Conservation (phyloP, 192 early-diverging fungal species). For the Allomyces macrogynus region DNA sequence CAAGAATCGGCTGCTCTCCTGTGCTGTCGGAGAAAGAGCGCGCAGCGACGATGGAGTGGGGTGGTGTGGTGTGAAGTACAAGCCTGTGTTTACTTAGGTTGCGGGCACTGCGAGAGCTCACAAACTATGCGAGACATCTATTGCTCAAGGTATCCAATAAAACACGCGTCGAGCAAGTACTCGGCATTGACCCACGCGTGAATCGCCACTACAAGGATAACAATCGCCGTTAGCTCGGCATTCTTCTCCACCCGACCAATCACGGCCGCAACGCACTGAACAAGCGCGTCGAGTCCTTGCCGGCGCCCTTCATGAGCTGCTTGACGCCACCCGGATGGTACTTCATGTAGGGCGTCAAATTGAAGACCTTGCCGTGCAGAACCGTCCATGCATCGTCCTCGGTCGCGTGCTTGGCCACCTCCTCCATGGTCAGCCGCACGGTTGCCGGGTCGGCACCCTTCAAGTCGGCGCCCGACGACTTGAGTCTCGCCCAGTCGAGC, state of each 20-base stretch:
- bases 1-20: too few relatives aligned
- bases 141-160: constrained; percentile 36
- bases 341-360: constrained; percentile 66
- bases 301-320: constrained; percentile 61
- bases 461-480: constrained; percentile 48
- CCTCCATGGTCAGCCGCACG: constrained; percentile 41
- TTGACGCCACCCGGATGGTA: constrained; percentile 81
- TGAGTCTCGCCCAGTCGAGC: constrained; percentile 80
- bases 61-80: too few relatives aligned
- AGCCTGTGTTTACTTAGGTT: too few relatives aligned
- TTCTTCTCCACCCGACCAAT: background rate
- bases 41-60: too few relatives aligned
- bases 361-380: constrained; percentile 77
- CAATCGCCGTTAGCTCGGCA: background rate
- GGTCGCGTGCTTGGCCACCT: constrained; percentile 54
- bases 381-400: constrained; percentile 75
- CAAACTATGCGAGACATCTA: background rate
- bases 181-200: constrained; percentile 95
- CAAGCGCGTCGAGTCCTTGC: constrained; percentile 75
- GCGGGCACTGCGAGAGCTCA: too few relatives aligned
- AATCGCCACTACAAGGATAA: constrained; percentile 23
- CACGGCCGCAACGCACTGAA: constrained; percentile 34
- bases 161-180: constrained; percentile 60
- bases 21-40: too few relatives aligned
- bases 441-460: constrained; percentile 35